A percentile compares a stretch with the other conserved stretches of the same genome.
Evolutionary conservation across 305 asterid species (phyloP).

Genomic region (Fraxinus platypoda): DNA sequence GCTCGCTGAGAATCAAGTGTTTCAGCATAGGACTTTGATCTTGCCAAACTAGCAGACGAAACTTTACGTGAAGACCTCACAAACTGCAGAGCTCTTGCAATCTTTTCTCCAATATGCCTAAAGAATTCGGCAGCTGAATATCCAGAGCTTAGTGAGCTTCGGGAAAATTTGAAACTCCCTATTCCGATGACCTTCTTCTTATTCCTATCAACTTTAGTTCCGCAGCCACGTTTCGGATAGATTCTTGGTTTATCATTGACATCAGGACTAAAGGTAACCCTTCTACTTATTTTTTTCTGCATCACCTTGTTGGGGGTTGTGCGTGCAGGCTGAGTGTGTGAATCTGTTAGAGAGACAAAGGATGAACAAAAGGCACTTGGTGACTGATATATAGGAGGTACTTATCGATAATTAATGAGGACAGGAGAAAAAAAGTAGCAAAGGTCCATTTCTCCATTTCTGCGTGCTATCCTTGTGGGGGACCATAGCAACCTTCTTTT

Average conservation of each 20-base stretch:
- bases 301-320: not conserved
- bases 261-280: constrained; percentile 33
- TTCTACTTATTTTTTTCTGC: constrained; percentile 24
- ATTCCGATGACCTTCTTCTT: constrained; percentile 22
- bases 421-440: not conserved
- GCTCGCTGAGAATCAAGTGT: constrained; percentile 25
- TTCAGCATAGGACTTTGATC: not conserved
- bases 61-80: constrained; percentile 10
- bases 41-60: constrained; percentile 7
- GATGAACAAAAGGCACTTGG: constrained; percentile 8
- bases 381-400: constrained; percentile 15
- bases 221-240: constrained; percentile 1
- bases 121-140: constrained; percentile 29
- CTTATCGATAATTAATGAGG: constrained; percentile 24
- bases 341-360: not conserved
- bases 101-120: constrained; percentile 33
- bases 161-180: constrained; percentile 16
- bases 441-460: not conserved
- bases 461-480: not conserved
- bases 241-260: constrained; percentile 6
- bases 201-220: not conserved
- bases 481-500: constrained; percentile 7
- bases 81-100: constrained; percentile 29
- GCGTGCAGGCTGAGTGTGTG: not conserved
- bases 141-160: constrained; percentile 14